Percentiles rank a stretch among this genome's conserved stretches.
These are phyloP conservation scores for Plectosphaerella cucumerina DNA, from an alignment of 2,329 filamentous ascomycete species.

Conservation along the genomic window DNA sequence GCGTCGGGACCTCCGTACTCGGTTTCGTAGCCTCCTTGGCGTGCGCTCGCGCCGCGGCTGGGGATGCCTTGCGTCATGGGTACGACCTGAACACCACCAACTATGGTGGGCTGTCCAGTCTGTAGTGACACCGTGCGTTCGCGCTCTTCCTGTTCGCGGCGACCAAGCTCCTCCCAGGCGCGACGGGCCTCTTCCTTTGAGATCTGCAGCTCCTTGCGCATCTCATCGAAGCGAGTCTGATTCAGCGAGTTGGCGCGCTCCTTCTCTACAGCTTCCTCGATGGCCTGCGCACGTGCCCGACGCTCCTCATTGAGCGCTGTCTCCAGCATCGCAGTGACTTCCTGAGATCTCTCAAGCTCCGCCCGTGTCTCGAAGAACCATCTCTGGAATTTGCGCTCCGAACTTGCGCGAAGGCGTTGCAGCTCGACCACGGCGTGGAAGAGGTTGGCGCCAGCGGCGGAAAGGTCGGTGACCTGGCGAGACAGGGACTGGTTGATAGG, in stretches of 20 bases:
- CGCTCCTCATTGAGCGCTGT: slow-evolving; percentile 71
- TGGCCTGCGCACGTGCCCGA: slow-evolving; percentile 62
- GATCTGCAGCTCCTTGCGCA: slow-evolving; percentile 89
- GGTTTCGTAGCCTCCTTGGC: slow-evolving; percentile 27
- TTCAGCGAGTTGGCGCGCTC: slow-evolving; percentile 65
- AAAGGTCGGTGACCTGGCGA: slow-evolving; percentile 94
- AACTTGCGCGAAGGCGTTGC: slow-evolving; percentile 87
- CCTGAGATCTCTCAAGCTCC: slow-evolving; percentile 80
- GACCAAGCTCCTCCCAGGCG: slow-evolving; percentile 94
- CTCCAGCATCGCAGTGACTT: slow-evolving; percentile 78
- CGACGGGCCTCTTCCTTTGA: slow-evolving; percentile 93
- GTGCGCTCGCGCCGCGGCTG: slow-evolving; percentile 46
- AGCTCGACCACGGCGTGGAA: slow-evolving; percentile 97
- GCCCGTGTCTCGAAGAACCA: slow-evolving; percentile 96
- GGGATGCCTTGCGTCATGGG: slow-evolving; percentile 76
- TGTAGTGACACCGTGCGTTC: slow-evolving; percentile 82
- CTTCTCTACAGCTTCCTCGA: slow-evolving; percentile 60
- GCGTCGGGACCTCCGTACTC: slow-evolving; percentile 20
- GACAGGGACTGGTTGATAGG: slow-evolving; percentile 84
- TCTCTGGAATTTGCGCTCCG: slow-evolving; percentile 94
- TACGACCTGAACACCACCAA: slow-evolving; percentile 92
- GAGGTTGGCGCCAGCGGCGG: slow-evolving; percentile 90
- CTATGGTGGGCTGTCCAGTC: slow-evolving; percentile 80
- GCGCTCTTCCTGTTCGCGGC: slow-evolving; percentile 88
- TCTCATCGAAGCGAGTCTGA: slow-evolving; percentile 78